Evolutionary conservation across 1,284 basidiomycete genomes (phyloP).

Genomic region (Apiotrichum mycotoxinovorans): DNA sequence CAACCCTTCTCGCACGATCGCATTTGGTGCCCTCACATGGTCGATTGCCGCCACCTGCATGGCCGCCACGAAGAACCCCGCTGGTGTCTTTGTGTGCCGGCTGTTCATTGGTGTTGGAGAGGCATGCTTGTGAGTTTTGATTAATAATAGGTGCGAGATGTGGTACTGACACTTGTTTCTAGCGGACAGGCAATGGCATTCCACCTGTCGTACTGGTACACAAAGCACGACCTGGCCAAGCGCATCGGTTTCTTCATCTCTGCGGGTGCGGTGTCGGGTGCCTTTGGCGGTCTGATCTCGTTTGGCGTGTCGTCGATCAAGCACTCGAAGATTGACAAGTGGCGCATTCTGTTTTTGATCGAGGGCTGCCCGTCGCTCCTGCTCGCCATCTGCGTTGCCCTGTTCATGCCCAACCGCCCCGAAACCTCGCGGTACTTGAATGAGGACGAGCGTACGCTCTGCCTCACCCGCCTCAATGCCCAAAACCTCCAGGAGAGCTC

Average conservation of each 20-base stretch:
- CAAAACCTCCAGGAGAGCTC: conserved; percentile 60
- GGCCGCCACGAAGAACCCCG: conserved; percentile 42
- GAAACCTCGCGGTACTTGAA: conserved; percentile 68
- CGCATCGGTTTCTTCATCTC: conserved; percentile 52
- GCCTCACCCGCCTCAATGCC: conserved; percentile 68
- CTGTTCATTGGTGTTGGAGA: conserved; percentile 51
- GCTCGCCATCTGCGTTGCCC: conserved; percentile 62
- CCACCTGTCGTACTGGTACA: conserved; percentile 46
- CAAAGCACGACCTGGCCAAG: conserved; percentile 49
- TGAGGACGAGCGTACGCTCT: conserved; percentile 68
- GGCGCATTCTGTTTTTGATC: conserved; percentile 51
- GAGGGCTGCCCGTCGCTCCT: conserved; percentile 60
- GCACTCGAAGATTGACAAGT: conserved; percentile 30
- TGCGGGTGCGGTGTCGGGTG: conserved; percentile 46
- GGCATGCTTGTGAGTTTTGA: conserved; percentile 35
- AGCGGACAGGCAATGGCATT: conserved; percentile 44
- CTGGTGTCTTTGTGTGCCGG: conserved; percentile 47
- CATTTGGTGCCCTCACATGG: conserved; percentile 50
- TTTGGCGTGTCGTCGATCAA: conserved; percentile 47
- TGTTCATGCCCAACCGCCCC: conserved; percentile 70
- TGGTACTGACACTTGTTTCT: not conserved
- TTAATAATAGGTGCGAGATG: not conserved
- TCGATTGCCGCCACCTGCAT: conserved; percentile 49
- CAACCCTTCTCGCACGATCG: conserved; percentile 47
- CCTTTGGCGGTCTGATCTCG: conserved; percentile 47